Evolutionary conservation across 805 yeast species (phyloP).

Genomic region (Ogataea haglerorum): DNA sequence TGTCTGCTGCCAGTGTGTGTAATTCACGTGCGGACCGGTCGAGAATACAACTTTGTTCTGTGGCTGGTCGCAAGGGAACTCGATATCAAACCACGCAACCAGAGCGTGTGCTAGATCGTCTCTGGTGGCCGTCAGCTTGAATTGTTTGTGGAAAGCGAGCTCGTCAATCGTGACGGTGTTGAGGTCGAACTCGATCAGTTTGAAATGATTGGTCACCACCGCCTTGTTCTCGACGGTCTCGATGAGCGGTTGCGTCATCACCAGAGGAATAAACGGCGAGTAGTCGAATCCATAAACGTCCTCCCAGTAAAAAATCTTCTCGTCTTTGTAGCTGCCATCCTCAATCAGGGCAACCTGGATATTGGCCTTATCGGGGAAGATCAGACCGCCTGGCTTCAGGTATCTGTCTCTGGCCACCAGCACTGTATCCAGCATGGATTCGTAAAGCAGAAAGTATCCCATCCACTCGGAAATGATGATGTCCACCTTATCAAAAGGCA

Average conservation of each 20-base stretch:
- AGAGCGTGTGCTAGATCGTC: slow-evolving; percentile 84
- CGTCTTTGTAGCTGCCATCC: slow-evolving; percentile 87
- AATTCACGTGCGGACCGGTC: slow-evolving; percentile 90
- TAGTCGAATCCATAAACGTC: slow-evolving; percentile 97
- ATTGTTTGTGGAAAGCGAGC: slow-evolving; percentile 69
- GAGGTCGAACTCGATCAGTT: slow-evolving; percentile 79
- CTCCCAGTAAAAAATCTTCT: slow-evolving; percentile 92
- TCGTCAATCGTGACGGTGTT: slow-evolving; percentile 84
- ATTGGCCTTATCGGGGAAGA: slow-evolving; percentile 90
- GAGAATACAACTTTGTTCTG: slow-evolving; percentile 68
- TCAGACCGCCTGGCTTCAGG: slow-evolving; percentile 76
- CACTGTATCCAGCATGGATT: slow-evolving; percentile 97
- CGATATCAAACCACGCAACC: slow-evolving; percentile 93
- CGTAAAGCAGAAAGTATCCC: slow-evolving; percentile 96
- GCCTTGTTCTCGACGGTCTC: slow-evolving; percentile 82
- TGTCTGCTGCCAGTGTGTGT: slow-evolving; percentile 99
- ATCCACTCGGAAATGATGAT: slow-evolving; percentile 98
- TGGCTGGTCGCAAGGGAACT: slow-evolving; percentile 61
- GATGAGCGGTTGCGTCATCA: slow-evolving; percentile 91
- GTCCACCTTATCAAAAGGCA: slow-evolving; percentile 88
- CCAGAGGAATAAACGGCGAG: slow-evolving; percentile 80
- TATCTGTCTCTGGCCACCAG: slow-evolving; percentile 90
- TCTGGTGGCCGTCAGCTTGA: slow-evolving; percentile 68
- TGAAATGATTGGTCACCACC: slow-evolving; percentile 68
- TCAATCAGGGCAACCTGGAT: slow-evolving; percentile 90